Percentiles rank a stretch among this genome's conserved stretches.
phyloP scores from a whole-genome alignment of 2,329 filamentous ascomycete species.

The Pestalotiopsis sp. region DNA sequence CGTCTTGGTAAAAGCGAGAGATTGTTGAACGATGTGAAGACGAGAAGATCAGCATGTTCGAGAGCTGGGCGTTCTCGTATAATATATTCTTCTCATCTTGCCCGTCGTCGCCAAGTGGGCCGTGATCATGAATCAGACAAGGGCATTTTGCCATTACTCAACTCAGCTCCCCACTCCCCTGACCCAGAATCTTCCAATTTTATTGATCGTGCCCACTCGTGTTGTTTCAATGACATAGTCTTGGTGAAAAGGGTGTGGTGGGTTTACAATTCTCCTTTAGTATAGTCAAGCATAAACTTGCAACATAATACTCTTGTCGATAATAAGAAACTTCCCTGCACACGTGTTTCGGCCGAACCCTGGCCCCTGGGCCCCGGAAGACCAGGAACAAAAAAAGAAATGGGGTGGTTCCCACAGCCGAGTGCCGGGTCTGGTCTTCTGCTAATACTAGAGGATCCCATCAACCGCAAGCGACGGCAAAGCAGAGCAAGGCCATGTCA shows the following conservation, averaged over 20 bases:
- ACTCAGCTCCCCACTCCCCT: neutral
- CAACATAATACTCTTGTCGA: neutral
- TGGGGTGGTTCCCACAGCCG: neutral
- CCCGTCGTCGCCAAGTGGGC: neutral
- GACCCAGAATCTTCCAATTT: neutral
- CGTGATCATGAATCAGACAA: neutral
- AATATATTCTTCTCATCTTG: slow-evolving; percentile 1
- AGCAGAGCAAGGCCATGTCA: neutral
- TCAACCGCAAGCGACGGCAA: no score
- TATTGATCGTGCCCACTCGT: neutral
- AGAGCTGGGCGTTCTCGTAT: neutral
- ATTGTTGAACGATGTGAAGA: neutral
- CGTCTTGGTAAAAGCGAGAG: neutral
- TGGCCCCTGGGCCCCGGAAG: neutral
- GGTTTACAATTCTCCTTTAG: neutral
- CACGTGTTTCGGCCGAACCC: neutral
- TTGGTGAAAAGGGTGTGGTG: neutral
- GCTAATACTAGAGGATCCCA: no score
- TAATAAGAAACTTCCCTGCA: neutral
- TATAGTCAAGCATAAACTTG: neutral
- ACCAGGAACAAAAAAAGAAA: neutral
- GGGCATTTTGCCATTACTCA: neutral
- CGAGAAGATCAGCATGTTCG: neutral
- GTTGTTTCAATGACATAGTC: neutral
- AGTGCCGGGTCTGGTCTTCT: neutral